Conservation (phyloP, 176 grass and related monocot species). For the Aegilops tauschii region DNA sequence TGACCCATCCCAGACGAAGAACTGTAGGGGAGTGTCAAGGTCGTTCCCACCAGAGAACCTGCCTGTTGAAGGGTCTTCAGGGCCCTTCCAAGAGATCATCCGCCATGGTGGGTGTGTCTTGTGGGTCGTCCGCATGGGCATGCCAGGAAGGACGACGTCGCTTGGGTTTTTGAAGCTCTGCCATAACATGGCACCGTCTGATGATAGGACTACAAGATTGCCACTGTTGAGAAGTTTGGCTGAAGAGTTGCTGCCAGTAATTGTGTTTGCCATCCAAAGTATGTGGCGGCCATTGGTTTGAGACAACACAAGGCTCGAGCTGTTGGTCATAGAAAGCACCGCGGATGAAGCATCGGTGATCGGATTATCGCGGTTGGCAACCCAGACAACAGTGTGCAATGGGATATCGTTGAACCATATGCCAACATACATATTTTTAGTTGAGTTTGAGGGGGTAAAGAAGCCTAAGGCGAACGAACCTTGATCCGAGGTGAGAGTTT, state of each 20-base stretch:
- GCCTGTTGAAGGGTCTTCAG: constrained; percentile 23
- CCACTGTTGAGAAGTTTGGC: constrained; percentile 19
- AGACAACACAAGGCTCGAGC: constrained; percentile 14
- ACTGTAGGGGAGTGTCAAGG: not conserved
- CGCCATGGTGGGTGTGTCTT: not conserved
- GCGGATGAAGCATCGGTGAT: not conserved
- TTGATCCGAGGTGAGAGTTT: not conserved
- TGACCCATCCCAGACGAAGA: constrained; percentile 1
- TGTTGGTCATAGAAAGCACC: not conserved
- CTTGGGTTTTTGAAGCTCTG: constrained; percentile 44
- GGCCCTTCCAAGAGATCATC: constrained; percentile 32
- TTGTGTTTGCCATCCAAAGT: constrained; percentile 22
- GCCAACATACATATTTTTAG: constrained; percentile 15
- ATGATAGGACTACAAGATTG: constrained; percentile 16
- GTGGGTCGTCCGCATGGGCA: constrained; percentile 12
- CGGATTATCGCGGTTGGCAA: constrained; percentile 16
- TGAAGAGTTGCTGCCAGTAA: not conserved
- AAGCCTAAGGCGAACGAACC: constrained; percentile 24
- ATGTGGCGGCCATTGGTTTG: not conserved
- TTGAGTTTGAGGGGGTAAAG: constrained; percentile 24
- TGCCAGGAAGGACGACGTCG: constrained; percentile 25
- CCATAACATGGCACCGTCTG: constrained; percentile 12
- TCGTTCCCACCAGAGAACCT: constrained; percentile 15
- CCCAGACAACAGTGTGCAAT: constrained; percentile 17
- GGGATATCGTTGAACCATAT: constrained; percentile 38